Evolutionary conservation across 805 yeast species (phyloP), one percentile per base, ranked within the genome.

Genomic region (Cyberlindnera sargentensis): DNA sequence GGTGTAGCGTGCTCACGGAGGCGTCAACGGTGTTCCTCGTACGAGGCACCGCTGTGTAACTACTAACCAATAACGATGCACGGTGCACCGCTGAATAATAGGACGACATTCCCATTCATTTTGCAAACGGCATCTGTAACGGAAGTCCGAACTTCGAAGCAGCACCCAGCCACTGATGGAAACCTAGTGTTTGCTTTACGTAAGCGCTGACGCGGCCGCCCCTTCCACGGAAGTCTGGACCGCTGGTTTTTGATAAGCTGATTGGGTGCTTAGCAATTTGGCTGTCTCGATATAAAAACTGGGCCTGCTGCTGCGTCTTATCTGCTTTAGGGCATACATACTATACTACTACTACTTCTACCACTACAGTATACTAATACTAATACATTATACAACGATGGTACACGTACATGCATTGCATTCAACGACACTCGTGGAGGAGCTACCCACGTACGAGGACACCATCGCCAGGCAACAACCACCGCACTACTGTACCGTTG

Each of bases 11-110:
- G 1, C 29, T 57, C 2, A 46, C 44, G 10, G 54, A 51, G 30
- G 56, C 53, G 3, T 52, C 51, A 23, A 44, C 50, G 3, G 4
- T 58, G 3, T 58, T 40, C 32, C 36, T 58, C 2, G 61, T 56
- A 23, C 52, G 62, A 42, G 60, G 62, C 6, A 9, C 8, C 6
- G 9, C 2, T 28, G 30, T 28, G 30, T 15, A 15, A 15, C 20
- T 15, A 2, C 20, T 15, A 15, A 15, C 20, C 20, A 15, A 15
- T 15, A 15, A 15, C 20, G 20, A 2, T 2, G 20, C 20, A 15
- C 20, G 20, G 20, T 15, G 20, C 20, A 15, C 20, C 20, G 20
- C 20, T 15, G 20, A 15, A 15, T 15, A 15, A 15, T 15, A 15
- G 20, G 20, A 15, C 20, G 20, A 15, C 20, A 15, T 15, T 15